Evolutionary conservation across 192 early-diverging fungal genomes (phyloP).

Genomic region (Backusella mclennaniae): DNA sequence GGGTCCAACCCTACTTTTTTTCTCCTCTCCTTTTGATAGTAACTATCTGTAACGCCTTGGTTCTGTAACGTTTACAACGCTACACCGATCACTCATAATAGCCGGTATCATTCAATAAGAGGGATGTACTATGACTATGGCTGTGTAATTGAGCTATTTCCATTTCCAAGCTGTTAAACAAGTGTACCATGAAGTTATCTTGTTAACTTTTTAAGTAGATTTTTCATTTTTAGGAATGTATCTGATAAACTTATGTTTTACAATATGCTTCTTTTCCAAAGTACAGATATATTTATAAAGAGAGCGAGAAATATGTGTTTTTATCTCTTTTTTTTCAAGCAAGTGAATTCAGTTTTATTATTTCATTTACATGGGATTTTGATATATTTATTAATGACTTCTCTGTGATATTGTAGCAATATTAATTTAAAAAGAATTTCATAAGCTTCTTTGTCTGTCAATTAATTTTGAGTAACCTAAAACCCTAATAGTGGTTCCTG

Average conservation of each 20-base stretch:
- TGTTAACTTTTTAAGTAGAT: not conserved
- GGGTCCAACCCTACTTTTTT: not conserved
- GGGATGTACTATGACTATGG: not conserved
- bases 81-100: not conserved
- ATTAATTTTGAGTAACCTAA: too few species aligned
- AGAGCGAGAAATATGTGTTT: too few species aligned
- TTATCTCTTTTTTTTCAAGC: too few species aligned
- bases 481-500: too few species aligned
- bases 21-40: not conserved
- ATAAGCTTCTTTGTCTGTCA: too few species aligned
- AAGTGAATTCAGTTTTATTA: too few species aligned
- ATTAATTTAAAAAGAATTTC: too few species aligned
- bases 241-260: not conserved
- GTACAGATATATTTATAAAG: too few species aligned
- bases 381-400: too few species aligned
- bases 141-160: not conserved
- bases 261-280: too few species aligned
- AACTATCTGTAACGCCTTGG: not conserved
- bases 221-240: not conserved
- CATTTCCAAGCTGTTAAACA: not conserved
- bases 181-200: not conserved
- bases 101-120: not conserved
- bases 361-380: too few species aligned
- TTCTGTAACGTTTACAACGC: not conserved
- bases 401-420: too few species aligned